Evolutionary conservation across 2,329 filamentous ascomycete genomes (phyloP), one percentile per base, ranked within the genome.

Genomic region (Phialophora macrospora): DNA sequence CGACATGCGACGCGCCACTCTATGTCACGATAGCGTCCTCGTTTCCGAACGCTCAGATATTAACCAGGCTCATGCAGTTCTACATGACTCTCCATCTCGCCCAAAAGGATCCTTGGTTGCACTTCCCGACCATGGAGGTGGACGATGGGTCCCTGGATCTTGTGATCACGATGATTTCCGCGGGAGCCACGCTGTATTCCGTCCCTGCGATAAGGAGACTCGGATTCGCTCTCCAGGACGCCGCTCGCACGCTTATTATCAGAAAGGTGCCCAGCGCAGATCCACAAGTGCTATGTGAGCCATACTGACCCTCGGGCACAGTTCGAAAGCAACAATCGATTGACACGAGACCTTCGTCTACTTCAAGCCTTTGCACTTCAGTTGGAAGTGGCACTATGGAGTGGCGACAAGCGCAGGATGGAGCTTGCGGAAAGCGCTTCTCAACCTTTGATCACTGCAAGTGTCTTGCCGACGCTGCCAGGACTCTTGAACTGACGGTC

Each of bases 1-100:
- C 12, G 7, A 55, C 46, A 55, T 88, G 84, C 70, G 68, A 77
- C 77, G 71, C 83, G 75, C 77, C 83, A 76, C 76, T 49, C 8
- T 49, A 17, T 22, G 20, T 22, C 9, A 30, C 14, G 12, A 41
- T 57, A 9, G 73, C 65, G 83, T 80, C 57, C 84, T 86, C 24
- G 85, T 80, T 81, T 11, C 80, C 80, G 0, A 77, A 76, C 0
- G 75, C 76, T 0, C 77, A 80, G 34, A 63, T 80, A 1, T 65
- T 81, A 5, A 77, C 80, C 48, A 75, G 74, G 0, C 68, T 81
- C 0, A 72, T 81, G 0, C 78, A 80, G 56, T 76, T 74, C n/a
- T 80, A 75, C 38, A 70, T 80, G 4, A 73, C 73, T 0, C 72
- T 72, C 0, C 72, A 76, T 1, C 64, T 72, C 0, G 69, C 73